Evolutionary conservation across 768 basidiomycete species (phyloP).

Genomic region (Kockovaella imperatae): DNA sequence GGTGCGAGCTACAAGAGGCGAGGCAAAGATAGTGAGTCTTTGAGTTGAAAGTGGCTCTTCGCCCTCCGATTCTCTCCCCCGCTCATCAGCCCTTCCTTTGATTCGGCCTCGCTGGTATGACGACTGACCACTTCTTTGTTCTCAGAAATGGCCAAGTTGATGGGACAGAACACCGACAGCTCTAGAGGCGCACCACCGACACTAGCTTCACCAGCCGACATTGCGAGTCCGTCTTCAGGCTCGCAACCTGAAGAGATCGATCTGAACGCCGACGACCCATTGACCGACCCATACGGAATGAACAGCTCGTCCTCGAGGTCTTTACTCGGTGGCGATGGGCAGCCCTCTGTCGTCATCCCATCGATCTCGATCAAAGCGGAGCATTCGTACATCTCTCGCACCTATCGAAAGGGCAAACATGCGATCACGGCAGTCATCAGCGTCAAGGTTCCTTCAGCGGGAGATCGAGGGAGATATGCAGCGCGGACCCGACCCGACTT

Average conservation of each 20-base stretch:
- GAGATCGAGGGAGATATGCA: conserved; percentile 27
- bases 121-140: neutral
- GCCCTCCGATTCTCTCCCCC: neutral
- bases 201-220: neutral
- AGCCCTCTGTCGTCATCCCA: conserved; percentile 70
- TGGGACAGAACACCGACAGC: conserved; percentile 54
- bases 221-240: conserved; percentile 8
- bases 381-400: conserved; percentile 68
- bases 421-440: conserved; percentile 88
- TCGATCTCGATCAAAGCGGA: conserved; percentile 90
- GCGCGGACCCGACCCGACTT: conserved; percentile 8
- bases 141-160: conserved; percentile 84
- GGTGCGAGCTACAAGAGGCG: conserved; percentile 55
- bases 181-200: neutral
- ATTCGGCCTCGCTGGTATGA: neutral
- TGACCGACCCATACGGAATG: conserved; percentile 50
- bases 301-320: neutral
- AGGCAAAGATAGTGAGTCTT: conserved; percentile 68
- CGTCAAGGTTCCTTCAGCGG: conserved; percentile 68
- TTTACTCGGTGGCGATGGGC: conserved; percentile 1
- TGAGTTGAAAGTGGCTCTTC: neutral
- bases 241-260: conserved; percentile 45
- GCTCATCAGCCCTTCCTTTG: neutral
- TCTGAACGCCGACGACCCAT: conserved; percentile 76
- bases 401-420: conserved; percentile 51